Evolutionary conservation across 2,329 filamentous ascomycete species (phyloP).

Genomic region (Cadophora malorum): DNA sequence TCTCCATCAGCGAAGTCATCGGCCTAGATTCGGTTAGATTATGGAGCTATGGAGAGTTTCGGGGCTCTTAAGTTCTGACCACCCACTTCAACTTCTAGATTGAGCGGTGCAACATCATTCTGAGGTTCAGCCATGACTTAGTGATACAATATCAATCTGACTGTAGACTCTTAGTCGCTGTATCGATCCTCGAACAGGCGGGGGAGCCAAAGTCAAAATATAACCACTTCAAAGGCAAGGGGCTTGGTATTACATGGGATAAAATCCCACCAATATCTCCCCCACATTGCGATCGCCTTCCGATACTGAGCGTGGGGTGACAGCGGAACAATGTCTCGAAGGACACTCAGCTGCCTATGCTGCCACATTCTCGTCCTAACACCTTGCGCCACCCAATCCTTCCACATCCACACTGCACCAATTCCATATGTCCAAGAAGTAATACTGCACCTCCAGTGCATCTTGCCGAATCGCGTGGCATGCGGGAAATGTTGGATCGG

Average conservation of each 20-base stretch:
- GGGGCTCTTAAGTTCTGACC: not conserved
- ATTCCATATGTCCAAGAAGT: not conserved
- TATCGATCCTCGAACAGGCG: not conserved
- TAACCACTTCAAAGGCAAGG: not conserved
- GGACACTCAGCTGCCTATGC: not conserved
- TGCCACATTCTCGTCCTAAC: not conserved
- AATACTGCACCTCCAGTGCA: constrained; percentile 1
- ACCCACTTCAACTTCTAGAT: constrained; percentile 12
- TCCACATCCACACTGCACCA: not conserved
- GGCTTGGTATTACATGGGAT: not conserved
- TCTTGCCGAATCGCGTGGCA: not conserved
- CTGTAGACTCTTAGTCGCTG: not conserved
- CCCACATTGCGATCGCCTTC: not conserved
- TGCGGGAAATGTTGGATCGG: not conserved
- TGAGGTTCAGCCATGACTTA: not conserved
- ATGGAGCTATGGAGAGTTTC: not conserved
- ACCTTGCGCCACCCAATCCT: constrained; percentile 5
- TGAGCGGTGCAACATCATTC: not conserved
- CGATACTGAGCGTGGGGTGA: not conserved
- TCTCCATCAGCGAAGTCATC: constrained; percentile 15
- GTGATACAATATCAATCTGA: not conserved
- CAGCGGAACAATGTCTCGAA: not conserved
- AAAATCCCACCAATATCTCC: not conserved
- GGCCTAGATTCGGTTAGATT: not conserved
- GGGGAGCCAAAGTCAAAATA: too few relatives aligned